Evolutionary conservation across 2,329 filamentous ascomycete species (phyloP), one percentile per base, ranked within the genome.

Genomic region (Colletotrichum liaoningense): DNA sequence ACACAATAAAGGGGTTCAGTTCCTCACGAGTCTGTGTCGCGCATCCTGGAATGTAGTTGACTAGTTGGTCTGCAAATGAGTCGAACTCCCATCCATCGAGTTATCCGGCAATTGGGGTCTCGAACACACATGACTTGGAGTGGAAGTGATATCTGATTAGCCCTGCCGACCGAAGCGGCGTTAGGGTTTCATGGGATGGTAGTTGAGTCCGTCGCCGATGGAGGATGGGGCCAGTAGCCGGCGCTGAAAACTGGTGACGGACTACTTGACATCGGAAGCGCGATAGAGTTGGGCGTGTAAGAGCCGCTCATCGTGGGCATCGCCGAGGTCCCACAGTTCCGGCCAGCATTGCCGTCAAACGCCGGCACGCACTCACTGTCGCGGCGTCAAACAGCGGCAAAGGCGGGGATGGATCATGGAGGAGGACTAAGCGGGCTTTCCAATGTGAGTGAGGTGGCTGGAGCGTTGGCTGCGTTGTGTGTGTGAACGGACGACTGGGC

Each of bases 281-380:
- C 56, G 64, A 67, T 67, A 49, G 22, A 38, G 64, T 54, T 67
- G 35, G 42, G 28, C 28, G 26, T 19, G 24, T 24, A 28, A 24
- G 42, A 33, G 56, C 55, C 64, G 64, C 56, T 35, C 55, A 67
- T 67, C 56, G 64, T 24, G 33, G 64, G 14, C 56, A 33, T 19
- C 56, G 56, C 56, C 56, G 56, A 49, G 19, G 8, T 19, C 42
- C 42, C 42, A 19, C 42, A 49, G 42, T n/a, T 22, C 42, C 42
- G 42, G 19, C 19, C 42, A 49, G 19, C 38, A 49, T 49, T 49
- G 42, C 42, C 42, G 42, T 49, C 42, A 49, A 49, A 49, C 19
- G 42, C 8, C 58, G 58, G 58, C 33, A 62, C 35, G 42, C 42
- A 9, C 28, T 28, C 30, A 35, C 57, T 35, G 28, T 59, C 38